These are phyloP conservation scores for Diaporthe ampelina DNA, from an alignment of 2,329 filamentous ascomycete species.

Conservation along the genomic window DNA sequence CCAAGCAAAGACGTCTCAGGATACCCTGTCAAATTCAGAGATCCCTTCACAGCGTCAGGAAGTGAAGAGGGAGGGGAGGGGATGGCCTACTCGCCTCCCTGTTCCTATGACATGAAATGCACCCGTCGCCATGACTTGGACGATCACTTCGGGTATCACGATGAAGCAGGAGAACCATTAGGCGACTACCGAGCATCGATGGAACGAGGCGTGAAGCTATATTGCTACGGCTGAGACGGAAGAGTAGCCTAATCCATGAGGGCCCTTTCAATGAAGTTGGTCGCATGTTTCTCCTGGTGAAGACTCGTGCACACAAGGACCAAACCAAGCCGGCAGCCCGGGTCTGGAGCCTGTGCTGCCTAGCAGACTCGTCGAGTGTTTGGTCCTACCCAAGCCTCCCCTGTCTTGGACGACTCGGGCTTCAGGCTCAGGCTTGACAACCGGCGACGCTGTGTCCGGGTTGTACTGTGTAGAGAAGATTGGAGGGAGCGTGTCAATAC, in stretches of 20 bases:
- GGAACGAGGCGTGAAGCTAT: slow-evolving; percentile 3
- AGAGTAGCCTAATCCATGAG: not conserved
- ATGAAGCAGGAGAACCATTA: slow-evolving; percentile 13
- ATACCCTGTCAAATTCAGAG: not conserved
- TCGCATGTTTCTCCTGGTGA: not conserved
- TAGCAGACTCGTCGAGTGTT: slow-evolving; percentile 7
- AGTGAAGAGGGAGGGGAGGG: not conserved
- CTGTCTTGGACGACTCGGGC: not conserved
- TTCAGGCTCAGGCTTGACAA: not conserved
- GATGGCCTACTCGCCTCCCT: not conserved
- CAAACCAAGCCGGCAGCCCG: not conserved
- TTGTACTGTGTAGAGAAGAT: not conserved
- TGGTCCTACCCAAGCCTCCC: slow-evolving; percentile 2
- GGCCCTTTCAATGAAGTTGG: not conserved
- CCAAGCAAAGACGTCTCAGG: slow-evolving; percentile 10
- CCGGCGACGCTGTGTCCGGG: not conserved
- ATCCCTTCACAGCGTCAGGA: not conserved
- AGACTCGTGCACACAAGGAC: not conserved
- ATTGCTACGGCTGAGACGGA: not conserved
- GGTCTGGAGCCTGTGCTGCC: not conserved
- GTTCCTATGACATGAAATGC: not conserved
- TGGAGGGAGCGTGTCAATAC: not conserved
- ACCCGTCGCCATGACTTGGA: not conserved
- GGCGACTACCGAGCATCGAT: not conserved
- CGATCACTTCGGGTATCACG: not conserved